These are phyloP conservation scores for Coprinopsis cinerea DNA, from an alignment of 768 basidiomycete species.

Conservation along the genomic window DNA sequence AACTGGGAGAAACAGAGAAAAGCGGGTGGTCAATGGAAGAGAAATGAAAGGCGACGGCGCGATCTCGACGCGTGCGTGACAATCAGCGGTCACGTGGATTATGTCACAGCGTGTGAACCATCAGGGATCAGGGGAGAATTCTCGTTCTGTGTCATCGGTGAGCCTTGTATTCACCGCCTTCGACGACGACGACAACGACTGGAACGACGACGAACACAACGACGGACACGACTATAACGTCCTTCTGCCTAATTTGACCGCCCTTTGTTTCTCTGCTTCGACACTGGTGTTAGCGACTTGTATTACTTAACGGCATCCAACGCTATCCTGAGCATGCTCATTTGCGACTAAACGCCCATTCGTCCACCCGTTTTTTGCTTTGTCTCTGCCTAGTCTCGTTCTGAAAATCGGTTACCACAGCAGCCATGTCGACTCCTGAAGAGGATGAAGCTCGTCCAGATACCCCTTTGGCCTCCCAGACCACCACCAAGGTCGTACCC, in stretches of 20 bases:
- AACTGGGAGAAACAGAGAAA: constrained; percentile 8
- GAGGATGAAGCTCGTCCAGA: constrained; percentile 18
- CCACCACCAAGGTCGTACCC: constrained; percentile 10
- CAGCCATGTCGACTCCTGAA: constrained; percentile 22
- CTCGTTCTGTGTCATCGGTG: not conserved
- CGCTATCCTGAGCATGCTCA: constrained; percentile 23
- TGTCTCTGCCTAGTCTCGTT: constrained; percentile 2
- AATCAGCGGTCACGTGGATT: not conserved
- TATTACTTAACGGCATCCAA: constrained; percentile 8
- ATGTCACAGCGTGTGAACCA: constrained; percentile 6
- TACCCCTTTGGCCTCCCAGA: constrained; percentile 18
- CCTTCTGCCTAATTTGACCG: constrained; percentile 1
- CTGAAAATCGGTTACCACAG: constrained; percentile 11
- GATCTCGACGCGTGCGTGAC: constrained; percentile 19
- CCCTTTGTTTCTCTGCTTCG: not conserved
- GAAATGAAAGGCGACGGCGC: constrained; percentile 11
- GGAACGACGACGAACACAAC: constrained; percentile 19
- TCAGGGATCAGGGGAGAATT: constrained; percentile 3
- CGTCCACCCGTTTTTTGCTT: constrained; percentile 7
- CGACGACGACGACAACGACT: constrained; percentile 17
- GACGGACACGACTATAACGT: constrained; percentile 8
- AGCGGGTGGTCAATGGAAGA: constrained; percentile 8
- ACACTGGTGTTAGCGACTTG: not conserved
- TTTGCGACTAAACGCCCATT: constrained; percentile 4
- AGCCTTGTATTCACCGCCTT: constrained; percentile 14